These are phyloP conservation scores for Rhynchospora pubera DNA, from an alignment of 176 grass and related monocot genomes.

Conservation along the genomic window DNA sequence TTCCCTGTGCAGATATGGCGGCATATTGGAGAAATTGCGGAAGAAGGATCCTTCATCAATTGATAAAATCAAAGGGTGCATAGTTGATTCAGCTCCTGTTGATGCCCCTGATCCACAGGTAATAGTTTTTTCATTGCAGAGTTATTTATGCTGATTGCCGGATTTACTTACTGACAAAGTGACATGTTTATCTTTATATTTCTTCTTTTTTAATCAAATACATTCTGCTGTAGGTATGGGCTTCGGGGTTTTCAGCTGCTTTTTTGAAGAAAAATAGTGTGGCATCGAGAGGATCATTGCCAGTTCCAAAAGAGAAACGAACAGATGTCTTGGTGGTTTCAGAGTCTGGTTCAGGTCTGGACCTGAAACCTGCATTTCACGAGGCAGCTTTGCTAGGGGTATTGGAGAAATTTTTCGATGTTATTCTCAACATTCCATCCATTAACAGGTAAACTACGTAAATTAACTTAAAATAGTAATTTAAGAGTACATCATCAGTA, in stretches of 20 bases:
- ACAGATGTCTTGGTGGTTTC: constrained; percentile 32
- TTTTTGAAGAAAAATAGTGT: constrained; percentile 78
- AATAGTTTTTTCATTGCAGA: background rate
- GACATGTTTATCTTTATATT: background rate
- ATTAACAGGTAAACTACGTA: constrained; percentile 47
- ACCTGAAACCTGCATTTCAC: constrained; percentile 35
- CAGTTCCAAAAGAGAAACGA: constrained; percentile 20
- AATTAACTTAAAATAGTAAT: no score
- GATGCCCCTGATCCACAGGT: constrained; percentile 83
- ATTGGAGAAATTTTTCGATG: constrained; percentile 62
- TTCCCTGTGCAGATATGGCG: constrained; percentile 56
- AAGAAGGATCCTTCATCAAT: constrained; percentile 50
- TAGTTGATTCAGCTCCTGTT: constrained; percentile 86
- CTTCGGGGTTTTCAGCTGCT: constrained; percentile 88
- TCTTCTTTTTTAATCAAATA: background rate
- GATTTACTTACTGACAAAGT: constrained; percentile 11
- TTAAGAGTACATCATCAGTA: background rate
- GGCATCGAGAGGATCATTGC: constrained; percentile 39
- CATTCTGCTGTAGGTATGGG: constrained; percentile 59
- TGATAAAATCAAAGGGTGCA: constrained; percentile 73
- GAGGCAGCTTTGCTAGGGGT: constrained; percentile 62
- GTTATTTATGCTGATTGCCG: background rate
- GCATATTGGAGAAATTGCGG: constrained; percentile 62
- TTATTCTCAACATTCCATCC: constrained; percentile 63
- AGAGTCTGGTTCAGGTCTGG: constrained; percentile 31